These are phyloP conservation scores for Arthonia radiata DNA, from an alignment of 495 filamentous ascomycete genomes.

Conservation along the genomic window DNA sequence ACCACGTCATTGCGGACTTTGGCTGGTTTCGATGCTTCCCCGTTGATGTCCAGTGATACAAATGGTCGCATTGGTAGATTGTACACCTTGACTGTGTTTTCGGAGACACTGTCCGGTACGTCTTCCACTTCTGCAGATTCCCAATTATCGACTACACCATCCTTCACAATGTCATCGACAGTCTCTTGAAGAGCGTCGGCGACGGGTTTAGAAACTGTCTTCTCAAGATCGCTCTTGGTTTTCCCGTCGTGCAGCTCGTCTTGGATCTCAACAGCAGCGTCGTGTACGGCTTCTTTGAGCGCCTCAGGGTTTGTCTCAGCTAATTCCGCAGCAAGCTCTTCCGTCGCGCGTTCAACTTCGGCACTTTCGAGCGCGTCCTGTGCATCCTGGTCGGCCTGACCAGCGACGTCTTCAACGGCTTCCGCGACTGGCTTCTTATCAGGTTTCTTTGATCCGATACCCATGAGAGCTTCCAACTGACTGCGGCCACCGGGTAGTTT, in stretches of 20 bases:
- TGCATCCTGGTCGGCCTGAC: slow-evolving; percentile 41
- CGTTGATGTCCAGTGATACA: slow-evolving; percentile 42
- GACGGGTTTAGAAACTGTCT: slow-evolving; percentile 22
- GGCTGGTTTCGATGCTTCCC: slow-evolving; percentile 10
- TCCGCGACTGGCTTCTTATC: slow-evolving; percentile 37
- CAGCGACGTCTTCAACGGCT: slow-evolving; percentile 41
- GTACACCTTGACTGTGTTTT: slow-evolving; percentile 55
- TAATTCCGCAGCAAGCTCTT: slow-evolving; percentile 11
- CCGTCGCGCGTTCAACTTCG: slow-evolving; percentile 9
- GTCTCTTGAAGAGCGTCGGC: slow-evolving; percentile 31
- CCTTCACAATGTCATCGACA: slow-evolving; percentile 29
- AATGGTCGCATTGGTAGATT: slow-evolving; percentile 94
- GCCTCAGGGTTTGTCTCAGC: slow-evolving; percentile 20
- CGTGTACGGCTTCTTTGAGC: slow-evolving; percentile 18
- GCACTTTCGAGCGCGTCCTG: slow-evolving; percentile 36
- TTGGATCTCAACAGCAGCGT: slow-evolving; percentile 25
- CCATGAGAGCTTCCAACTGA: slow-evolving; percentile 11
- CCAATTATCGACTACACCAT: slow-evolving; percentile 36
- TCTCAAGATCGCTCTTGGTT: slow-evolving; percentile 23
- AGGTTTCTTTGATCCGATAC: slow-evolving; percentile 12
- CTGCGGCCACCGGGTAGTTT: slow-evolving; percentile 11
- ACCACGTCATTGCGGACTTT: slow-evolving; percentile 36
- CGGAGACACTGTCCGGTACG: slow-evolving; percentile 44
- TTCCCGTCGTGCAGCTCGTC: slow-evolving; percentile 31
- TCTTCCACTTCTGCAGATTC: slow-evolving; percentile 31